Base-by-base conservation (phyloP, 2,329 filamentous ascomycete species). In the Colletotrichum acutatum region DNA sequence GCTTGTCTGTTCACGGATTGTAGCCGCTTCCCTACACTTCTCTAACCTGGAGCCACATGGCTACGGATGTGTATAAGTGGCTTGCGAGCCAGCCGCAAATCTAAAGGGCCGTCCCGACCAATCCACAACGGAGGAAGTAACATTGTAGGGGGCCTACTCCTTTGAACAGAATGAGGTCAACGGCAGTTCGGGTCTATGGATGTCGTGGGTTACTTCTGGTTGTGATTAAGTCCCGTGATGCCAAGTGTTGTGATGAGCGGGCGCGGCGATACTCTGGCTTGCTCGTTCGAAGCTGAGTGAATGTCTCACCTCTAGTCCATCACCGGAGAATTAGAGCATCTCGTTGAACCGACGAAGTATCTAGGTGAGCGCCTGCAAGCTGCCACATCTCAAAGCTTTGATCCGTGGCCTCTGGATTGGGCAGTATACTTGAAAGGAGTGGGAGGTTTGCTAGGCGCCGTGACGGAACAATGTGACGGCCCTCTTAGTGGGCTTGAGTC, bases 401-500 rank as follows among this genome's bases (percentile, higher is more conserved):
- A 49, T 42, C 59, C 59, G 66, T 59, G 37, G 42, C 24, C 49
- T 57, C 22, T 64, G 59, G 30, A 56, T 69, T 65, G 66, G 59
- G 53, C 69, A 52, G 56, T 69, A 42, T 69, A 72, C 54, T 69
- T 32, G 14, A 34, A 49, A 32, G 66, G 24, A 60, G 30, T 46
- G 66, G n/a, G 53, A 56, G 58, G 46, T 46, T 64, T 64, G 66
- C 58, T 59, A 62, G 42, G 12, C 42, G 60, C 42, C 42, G 26
- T 52, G 56, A 65, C 54, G 53, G 66, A 72, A 66, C 32, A 69
- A 59, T 60, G 59, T 59, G 66, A 72, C 42, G 32, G 69, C 42
- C 42, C 32, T 49, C 53, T 66, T 53, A 46, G 59, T 46, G 60
- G 66, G 65, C 59, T 69, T 72, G 53, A 63, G 70, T 54, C 32